phyloP scores from a whole-genome alignment of 139 green algal species.

The Nannochloris sp. region DNA sequence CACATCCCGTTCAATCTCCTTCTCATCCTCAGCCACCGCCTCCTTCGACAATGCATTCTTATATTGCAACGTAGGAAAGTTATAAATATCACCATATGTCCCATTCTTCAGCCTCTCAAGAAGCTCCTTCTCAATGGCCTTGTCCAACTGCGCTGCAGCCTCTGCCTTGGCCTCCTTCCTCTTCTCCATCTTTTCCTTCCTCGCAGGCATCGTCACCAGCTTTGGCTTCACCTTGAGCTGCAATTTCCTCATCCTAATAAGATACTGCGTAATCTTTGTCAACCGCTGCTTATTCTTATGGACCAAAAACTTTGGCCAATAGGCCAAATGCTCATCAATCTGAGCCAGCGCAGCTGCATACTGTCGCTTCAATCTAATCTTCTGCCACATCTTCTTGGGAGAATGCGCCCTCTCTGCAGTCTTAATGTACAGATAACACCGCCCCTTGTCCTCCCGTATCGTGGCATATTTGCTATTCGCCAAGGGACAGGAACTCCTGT shows the following conservation, averaged over 20 bases:
- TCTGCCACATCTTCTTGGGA: conserved; percentile 92
- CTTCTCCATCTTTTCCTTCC: conserved; percentile 69
- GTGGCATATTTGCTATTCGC: conserved; percentile 94
- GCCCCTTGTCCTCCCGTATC: conserved; percentile 67
- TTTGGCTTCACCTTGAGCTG: conserved; percentile 66
- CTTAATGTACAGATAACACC: conserved; percentile 95
- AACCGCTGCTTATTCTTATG: conserved; percentile 99
- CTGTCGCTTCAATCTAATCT: conserved; percentile 75
- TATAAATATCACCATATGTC: conserved; percentile 99
- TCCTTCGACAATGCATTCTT: conserved; percentile 68
- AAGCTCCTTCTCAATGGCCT: conserved; percentile 82
- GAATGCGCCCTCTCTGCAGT: conserved; percentile 93
- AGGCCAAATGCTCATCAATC: conserved; percentile 75
- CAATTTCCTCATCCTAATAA: conserved; percentile 92
- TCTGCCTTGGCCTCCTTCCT: conserved; percentile 85
- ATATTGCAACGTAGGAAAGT: conserved; percentile 90
- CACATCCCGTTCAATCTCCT: conserved; percentile 25
- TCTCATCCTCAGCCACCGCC: conserved; percentile 55
- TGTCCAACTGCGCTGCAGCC: conserved; percentile 80
- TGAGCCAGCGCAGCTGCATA: conserved; percentile 71
- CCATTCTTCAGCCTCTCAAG: conserved; percentile 83
- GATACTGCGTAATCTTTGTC: conserved; percentile 99
- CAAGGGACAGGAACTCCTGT: conserved; percentile 85
- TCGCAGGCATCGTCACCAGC: conserved; percentile 75
- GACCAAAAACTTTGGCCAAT: conserved; percentile 97